Evolutionary conservation across 2,329 filamentous ascomycete genomes (phyloP), one percentile per base, ranked within the genome.

Genomic region (Ascocoryne sarcoides): DNA sequence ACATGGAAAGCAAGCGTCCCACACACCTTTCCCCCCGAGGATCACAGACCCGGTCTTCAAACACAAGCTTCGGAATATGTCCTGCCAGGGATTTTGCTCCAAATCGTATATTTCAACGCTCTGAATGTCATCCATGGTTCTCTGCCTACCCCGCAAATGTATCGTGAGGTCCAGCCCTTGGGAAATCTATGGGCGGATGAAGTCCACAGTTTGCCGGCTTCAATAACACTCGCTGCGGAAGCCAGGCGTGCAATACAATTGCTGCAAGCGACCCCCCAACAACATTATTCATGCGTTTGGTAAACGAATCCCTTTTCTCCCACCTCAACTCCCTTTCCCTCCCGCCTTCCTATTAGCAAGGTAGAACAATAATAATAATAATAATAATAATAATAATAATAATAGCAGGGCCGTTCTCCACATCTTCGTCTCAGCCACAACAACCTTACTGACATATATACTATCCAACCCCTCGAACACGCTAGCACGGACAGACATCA

Each of bases 401-500:
- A 7, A 18, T 23, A 18, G 10, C 36, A 48, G 48, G 44, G 32
- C 43, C 15, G 45, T 44, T n/a, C 45, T 50, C 30, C 47, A 49
- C 36, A 48, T 50, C 23, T 52, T 50, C 32, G 43, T 52, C 20
- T 38, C 41, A 14, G 49, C 49, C n/a, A 47, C 47, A 10, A 50
- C 39, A 9, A 44, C 40, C 1, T 32, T 48, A 7, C 45, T 52
- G 1, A 40, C 18, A 10, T 20, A 48, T 19, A 42, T 36, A 10
- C 20, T 50, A 8, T 37, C 39, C 4, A 34, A 47, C 14, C 47
- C 47, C 3, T 37, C 37, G 12, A 40, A 44, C 21, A 34, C 42
- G 0, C n/a, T 41, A 9, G 45, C 42, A 18, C 15, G 18, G 15
- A n/a, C 40, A 4, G 47, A 52, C 32, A 34, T 50, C 10, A 29